Evolutionary conservation across 441 rosid genomes (phyloP).

Genomic region (Eruca vesicaria): DNA sequence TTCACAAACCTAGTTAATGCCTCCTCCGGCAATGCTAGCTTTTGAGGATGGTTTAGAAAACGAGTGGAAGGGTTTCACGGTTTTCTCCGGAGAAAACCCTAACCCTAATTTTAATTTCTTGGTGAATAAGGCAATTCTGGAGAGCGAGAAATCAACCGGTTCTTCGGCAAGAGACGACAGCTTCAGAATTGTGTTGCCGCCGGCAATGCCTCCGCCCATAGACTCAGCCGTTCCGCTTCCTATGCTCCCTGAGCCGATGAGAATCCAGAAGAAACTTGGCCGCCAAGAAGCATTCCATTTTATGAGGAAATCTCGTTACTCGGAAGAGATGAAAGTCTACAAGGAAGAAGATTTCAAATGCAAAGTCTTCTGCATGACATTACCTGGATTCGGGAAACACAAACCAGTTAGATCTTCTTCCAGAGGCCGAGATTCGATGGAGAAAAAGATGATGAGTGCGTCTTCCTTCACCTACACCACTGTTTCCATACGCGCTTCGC

Average conservation of each 20-base stretch:
- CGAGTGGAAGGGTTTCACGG: slow-evolving; percentile 34
- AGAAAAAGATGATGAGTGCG: slow-evolving; percentile 26
- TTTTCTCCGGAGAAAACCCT: slow-evolving; percentile 26
- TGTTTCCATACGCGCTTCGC: slow-evolving; percentile 58
- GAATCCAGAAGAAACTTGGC: slow-evolving; percentile 39
- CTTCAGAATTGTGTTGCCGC: slow-evolving; percentile 48
- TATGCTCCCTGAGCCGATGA: slow-evolving; percentile 38
- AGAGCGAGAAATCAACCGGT: slow-evolving; percentile 44
- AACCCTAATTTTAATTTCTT: slow-evolving; percentile 7
- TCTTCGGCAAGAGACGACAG: slow-evolving; percentile 40
- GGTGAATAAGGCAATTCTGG: slow-evolving; percentile 31
- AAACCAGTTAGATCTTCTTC: slow-evolving; percentile 48
- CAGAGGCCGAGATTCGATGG: slow-evolving; percentile 23
- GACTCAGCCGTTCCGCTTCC: slow-evolving; percentile 36
- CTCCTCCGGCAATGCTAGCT: slow-evolving; percentile 33
- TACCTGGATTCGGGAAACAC: slow-evolving; percentile 71
- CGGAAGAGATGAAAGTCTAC: slow-evolving; percentile 13
- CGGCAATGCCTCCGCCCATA: slow-evolving; percentile 28
- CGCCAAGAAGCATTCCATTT: slow-evolving; percentile 14
- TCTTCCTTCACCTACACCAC: slow-evolving; percentile 28
- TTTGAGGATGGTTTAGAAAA: slow-evolving; percentile 28
- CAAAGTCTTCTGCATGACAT: slow-evolving; percentile 65
- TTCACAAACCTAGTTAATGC: slow-evolving; percentile 10
- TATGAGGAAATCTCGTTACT: slow-evolving; percentile 20
- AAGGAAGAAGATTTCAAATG: slow-evolving; percentile 67